These are phyloP conservation scores for Phytophthora capsici DNA, from an alignment of 352 stramenopile species.

Conservation along the genomic window DNA sequence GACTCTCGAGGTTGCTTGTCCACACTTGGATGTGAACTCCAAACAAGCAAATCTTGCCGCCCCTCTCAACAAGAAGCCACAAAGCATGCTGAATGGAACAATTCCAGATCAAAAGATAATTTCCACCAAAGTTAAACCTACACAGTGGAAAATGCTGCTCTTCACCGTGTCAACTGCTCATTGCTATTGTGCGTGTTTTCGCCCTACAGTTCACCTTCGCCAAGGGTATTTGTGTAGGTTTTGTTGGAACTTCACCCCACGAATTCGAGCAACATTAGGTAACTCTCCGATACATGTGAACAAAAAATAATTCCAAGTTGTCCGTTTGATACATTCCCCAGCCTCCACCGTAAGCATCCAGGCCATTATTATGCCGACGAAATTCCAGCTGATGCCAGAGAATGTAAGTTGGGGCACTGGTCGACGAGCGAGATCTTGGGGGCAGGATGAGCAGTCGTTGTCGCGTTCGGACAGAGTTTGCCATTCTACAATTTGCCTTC, in stretches of 20 bases:
- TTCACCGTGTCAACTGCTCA: no score
- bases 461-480: not conserved
- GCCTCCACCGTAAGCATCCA: not conserved
- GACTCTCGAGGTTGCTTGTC: conserved; percentile 1
- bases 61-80: conserved; percentile 9
- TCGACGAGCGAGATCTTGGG: conserved; percentile 26
- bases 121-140: not conserved
- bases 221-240: no score
- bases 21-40: not conserved
- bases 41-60: conserved; percentile 15
- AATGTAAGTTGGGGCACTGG: conserved; percentile 6
- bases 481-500: conserved; percentile 37
- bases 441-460: conserved; percentile 28
- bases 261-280: conserved; percentile 13
- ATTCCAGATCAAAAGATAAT: conserved; percentile 7
- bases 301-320: conserved; percentile 1
- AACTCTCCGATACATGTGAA: conserved; percentile 2
- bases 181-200: no score
- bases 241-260: not conserved
- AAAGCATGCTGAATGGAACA: not conserved
- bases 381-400: conserved; percentile 26
- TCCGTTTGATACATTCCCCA: conserved; percentile 7
- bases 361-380: conserved; percentile 21
- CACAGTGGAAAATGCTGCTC: no score
- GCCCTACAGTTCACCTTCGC: no score